These are phyloP conservation scores for Corallochytrium limacisporum DNA, from an alignment of 78 protist species.

Conservation along the genomic window DNA sequence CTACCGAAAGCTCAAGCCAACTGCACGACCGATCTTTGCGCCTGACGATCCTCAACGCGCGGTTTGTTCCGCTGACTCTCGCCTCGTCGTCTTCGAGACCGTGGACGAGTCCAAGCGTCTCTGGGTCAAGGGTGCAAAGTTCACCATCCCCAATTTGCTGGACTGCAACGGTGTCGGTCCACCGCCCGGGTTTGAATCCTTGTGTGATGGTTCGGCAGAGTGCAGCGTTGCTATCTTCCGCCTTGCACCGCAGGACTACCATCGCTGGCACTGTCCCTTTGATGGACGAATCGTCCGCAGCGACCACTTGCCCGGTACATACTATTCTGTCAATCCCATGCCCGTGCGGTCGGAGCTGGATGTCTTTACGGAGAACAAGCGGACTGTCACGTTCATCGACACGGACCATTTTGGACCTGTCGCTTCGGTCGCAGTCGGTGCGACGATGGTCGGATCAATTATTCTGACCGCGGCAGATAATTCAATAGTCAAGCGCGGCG, in stretches of 20 bases:
- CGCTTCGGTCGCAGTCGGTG: slow-evolving; percentile 43
- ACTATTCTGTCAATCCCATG: slow-evolving; percentile 58
- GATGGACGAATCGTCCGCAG: background rate
- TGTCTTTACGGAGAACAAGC: background rate
- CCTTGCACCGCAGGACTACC: slow-evolving; percentile 70
- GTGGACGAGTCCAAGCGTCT: slow-evolving; percentile 5
- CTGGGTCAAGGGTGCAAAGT: slow-evolving; percentile 54
- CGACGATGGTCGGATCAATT: slow-evolving; percentile 53
- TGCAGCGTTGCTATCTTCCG: slow-evolving; percentile 46
- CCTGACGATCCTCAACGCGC: slow-evolving; percentile 1
- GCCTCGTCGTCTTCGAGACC: slow-evolving; percentile 35
- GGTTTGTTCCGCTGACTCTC: slow-evolving; percentile 52
- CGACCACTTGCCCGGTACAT: no score
- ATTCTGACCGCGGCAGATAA: slow-evolving; percentile 10
- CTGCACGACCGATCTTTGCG: slow-evolving; percentile 35
- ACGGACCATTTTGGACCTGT: slow-evolving; percentile 37
- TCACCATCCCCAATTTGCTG: background rate
- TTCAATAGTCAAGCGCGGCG: slow-evolving; percentile 6
- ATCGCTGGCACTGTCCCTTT: slow-evolving; percentile 48
- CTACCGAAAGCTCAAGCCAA: slow-evolving; percentile 41
- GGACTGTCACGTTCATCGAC: background rate
- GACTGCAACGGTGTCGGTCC: background rate
- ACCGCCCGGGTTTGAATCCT: background rate
- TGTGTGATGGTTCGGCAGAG: slow-evolving; percentile 33
- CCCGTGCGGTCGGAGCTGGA: slow-evolving; percentile 32